These are phyloP conservation scores for Tetrahymena thermophila DNA, from an alignment of 73 alveolate genomes.

Conservation along the genomic window DNA sequence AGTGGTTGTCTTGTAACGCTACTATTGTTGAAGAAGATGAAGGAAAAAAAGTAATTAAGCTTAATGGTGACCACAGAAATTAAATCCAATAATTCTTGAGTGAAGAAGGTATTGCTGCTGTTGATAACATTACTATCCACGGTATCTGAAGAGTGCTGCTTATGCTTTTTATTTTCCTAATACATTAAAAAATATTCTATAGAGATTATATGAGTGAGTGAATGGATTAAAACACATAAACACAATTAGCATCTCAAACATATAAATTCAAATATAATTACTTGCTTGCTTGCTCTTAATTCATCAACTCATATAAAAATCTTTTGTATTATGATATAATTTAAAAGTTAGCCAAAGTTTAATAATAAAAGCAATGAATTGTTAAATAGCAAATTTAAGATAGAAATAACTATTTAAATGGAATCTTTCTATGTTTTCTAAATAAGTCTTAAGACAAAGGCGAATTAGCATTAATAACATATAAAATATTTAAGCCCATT, in stretches of 20 bases:
- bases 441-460: neutral
- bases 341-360: neutral
- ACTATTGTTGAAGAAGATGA: neutral
- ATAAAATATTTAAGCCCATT: neutral
- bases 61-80: constrained; percentile 1
- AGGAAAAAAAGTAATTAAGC: neutral
- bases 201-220: neutral
- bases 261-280: neutral
- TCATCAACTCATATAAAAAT: neutral
- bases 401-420: neutral
- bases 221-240: neutral
- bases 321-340: neutral
- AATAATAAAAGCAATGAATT: neutral
- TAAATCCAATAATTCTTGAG: neutral
- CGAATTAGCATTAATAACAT: neutral
- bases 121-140: neutral
- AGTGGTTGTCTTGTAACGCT: neutral
- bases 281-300: neutral
- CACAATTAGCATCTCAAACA: neutral
- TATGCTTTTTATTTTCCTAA: neutral
- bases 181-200: neutral
- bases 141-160: neutral
- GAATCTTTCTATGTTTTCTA: neutral
- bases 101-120: neutral
- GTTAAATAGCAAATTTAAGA: neutral